Conservation (phyloP, 495 filamentous ascomycete genomes). For the Pyronema omphalodes region DNA sequence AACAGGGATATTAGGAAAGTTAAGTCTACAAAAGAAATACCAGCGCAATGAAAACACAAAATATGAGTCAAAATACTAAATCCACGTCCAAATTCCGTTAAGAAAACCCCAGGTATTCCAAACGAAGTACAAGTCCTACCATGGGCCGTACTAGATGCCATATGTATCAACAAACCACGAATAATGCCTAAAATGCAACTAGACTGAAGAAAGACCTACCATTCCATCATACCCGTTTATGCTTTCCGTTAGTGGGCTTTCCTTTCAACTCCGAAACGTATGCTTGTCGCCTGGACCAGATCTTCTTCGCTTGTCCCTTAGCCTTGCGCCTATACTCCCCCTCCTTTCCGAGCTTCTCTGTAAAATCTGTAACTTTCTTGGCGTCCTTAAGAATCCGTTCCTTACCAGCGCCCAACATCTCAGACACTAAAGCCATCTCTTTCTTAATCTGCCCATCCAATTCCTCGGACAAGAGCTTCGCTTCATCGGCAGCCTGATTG, state of each 20-base stretch:
- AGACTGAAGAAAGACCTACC: not conserved
- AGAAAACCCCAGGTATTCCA: too few species aligned
- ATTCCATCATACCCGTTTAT: not conserved
- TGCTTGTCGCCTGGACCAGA: slow-evolving; percentile 5
- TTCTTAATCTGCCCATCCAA: slow-evolving; percentile 12
- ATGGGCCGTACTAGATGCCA: too few species aligned
- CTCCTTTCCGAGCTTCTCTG: not conserved
- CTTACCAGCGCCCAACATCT: slow-evolving; percentile 11
- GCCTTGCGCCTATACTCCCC: slow-evolving; percentile 18
- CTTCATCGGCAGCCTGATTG: slow-evolving; percentile 31
- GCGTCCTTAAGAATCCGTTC: slow-evolving; percentile 10
- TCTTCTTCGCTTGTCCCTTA: slow-evolving; percentile 15
- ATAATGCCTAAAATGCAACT: too few species aligned
- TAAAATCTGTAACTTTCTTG: not conserved
- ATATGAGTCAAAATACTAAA: too few species aligned
- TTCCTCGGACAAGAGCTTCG: slow-evolving; percentile 16
- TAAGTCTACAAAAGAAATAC: too few species aligned
- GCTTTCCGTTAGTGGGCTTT: not conserved
- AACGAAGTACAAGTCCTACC: too few species aligned
- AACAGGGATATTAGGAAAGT: too few species aligned
- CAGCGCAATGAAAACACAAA: too few species aligned
- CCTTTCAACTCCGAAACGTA: too few species aligned
- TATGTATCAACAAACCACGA: too few species aligned
- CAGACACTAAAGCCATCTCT: slow-evolving; percentile 9
- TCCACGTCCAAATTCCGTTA: too few species aligned